Evolutionary conservation across 2,329 filamentous ascomycete species (phyloP).

Genomic region (Diaporthe sp.): DNA sequence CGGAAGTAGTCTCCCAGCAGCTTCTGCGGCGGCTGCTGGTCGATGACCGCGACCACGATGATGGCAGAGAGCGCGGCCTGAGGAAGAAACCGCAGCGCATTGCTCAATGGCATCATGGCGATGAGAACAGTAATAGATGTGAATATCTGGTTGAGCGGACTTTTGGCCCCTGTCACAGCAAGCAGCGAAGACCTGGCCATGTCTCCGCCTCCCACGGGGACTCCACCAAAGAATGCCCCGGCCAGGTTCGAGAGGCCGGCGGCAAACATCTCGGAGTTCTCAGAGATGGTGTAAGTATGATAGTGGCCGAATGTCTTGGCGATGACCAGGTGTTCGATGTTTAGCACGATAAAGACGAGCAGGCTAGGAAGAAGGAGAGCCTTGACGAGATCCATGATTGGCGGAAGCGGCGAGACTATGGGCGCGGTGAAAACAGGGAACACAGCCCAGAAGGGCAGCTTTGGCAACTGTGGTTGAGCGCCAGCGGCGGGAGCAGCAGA

Average conservation of each 20-base stretch:
- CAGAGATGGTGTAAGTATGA: constrained; percentile 16
- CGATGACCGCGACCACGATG: constrained; percentile 25
- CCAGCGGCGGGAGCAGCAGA: neutral
- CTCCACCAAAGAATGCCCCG: constrained; percentile 22
- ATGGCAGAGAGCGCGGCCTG: constrained; percentile 14
- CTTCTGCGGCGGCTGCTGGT: constrained; percentile 25
- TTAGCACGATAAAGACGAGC: constrained; percentile 26
- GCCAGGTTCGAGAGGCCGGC: constrained; percentile 14
- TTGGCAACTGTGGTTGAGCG: neutral
- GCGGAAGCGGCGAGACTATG: constrained; percentile 13
- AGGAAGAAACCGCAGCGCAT: constrained; percentile 5
- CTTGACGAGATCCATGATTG: neutral
- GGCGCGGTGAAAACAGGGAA: constrained; percentile 13
- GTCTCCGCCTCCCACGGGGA: constrained; percentile 26
- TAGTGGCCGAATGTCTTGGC: constrained; percentile 25
- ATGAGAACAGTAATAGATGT: constrained; percentile 20
- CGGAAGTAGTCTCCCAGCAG: constrained; percentile 20
- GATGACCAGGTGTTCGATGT: constrained; percentile 27
- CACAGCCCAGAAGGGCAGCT: constrained; percentile 27
- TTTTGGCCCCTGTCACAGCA: constrained; percentile 9
- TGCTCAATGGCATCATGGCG: constrained; percentile 16
- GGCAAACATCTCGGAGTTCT: constrained; percentile 27
- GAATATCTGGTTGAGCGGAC: constrained; percentile 28
- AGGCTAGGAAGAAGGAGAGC: constrained; percentile 24
- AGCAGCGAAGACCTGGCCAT: constrained; percentile 26